phyloP scores from a whole-genome alignment of 1,284 basidiomycete genomes.

The Sporisorium graminicola region DNA sequence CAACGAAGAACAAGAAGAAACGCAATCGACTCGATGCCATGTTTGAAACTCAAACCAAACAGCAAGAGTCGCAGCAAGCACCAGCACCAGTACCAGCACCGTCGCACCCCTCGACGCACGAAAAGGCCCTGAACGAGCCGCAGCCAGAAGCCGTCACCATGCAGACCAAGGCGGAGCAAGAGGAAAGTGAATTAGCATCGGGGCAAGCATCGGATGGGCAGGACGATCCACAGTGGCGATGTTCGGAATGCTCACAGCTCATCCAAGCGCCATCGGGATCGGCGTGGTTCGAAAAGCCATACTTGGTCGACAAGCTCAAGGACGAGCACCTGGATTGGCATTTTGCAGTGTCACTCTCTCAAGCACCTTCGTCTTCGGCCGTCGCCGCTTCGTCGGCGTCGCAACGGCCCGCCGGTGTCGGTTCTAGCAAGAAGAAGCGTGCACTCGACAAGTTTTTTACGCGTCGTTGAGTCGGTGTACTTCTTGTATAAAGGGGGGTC shows the following conservation, averaged over 20 bases:
- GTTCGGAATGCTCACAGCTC: constrained; percentile 48
- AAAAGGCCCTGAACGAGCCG: background rate
- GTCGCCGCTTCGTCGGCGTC: background rate
- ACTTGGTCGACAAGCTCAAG: constrained; percentile 40
- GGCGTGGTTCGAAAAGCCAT: constrained; percentile 45
- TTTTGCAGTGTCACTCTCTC: constrained; percentile 56
- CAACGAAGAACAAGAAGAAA: constrained; percentile 46
- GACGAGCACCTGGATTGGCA: constrained; percentile 64
- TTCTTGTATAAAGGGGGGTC: no score
- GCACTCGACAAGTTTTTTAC: constrained; percentile 40
- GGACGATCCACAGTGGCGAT: constrained; percentile 44
- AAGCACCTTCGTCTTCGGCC: constrained; percentile 17
- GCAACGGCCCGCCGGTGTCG: background rate
- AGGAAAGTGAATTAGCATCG: background rate
- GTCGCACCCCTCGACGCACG: background rate
- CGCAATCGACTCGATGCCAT: constrained; percentile 32
- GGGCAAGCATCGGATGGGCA: constrained; percentile 9
- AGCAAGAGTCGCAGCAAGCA: constrained; percentile 16
- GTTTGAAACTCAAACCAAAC: constrained; percentile 29
- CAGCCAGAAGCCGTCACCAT: background rate
- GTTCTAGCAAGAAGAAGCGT: constrained; percentile 31
- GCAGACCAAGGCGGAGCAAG: background rate
- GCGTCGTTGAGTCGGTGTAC: constrained; percentile 16
- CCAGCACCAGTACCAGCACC: background rate
- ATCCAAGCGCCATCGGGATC: constrained; percentile 30